Base-by-base conservation (phyloP, 116 monocot genomes). In the Papilionanthe hybrid region DNA sequence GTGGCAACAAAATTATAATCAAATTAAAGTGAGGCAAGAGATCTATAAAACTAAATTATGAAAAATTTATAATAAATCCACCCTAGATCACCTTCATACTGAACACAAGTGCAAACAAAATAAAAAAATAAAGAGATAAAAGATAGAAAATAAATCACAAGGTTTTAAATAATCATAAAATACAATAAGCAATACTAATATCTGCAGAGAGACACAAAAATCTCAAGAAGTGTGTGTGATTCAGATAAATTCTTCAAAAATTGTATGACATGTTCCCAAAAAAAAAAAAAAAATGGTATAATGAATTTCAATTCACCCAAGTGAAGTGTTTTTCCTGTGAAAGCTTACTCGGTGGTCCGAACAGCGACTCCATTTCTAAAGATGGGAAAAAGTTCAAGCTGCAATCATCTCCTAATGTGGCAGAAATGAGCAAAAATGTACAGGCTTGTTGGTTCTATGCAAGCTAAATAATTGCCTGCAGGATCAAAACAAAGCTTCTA, bases 381-480 rank as follows among this genome's bases (percentile, higher is more conserved):
- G 25, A 63, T 23, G 25, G 7, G 7, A 25, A 63, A 63, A 63
- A 63, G 23, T 20, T 23, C 22, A 63, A 63, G 63, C 63, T 22
- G 63, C 63, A 63, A 63, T 63, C 25, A 53, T 53, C 53, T 53
- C 53, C n/a, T 25, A 63, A 63, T 63, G 63, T 63, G 63, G 9
- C 63, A 25, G 63, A 25, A 63, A 63, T 23, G 63, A 63, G 58
- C 3, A 7, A 63, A 53, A 63, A 63, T 0, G 63, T 63, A 63
- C 63, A 63, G 63, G 5, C 25, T 9, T 63, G 63, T 63, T 8
- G 10, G 22, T 63, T 63, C 63, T 63, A 63, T 63, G 63, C 63
- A 63, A 22, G 63, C 23, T 63, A 63, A 63, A 63, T 63, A 25
- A 63, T 63, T 63, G 41, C 80, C 80, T 74, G 80, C 74, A 80